These are phyloP conservation scores for Acacia melanoxylon DNA, from an alignment of 306 rosid genomes.

Conservation along the genomic window DNA sequence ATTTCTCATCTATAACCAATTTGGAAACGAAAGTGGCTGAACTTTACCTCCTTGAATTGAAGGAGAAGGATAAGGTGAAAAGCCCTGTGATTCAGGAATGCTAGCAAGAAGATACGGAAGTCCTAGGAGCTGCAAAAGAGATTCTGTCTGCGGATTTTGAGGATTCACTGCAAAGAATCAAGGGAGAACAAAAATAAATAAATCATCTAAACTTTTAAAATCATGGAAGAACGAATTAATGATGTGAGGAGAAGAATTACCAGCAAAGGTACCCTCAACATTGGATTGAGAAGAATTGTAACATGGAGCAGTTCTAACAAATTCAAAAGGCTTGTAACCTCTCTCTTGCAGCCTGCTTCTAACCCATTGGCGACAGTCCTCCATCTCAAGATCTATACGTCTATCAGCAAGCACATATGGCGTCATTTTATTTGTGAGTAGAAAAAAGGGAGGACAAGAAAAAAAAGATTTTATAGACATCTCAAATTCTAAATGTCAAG, in stretches of 20 bases:
- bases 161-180: conserved; percentile 47
- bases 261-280: conserved; percentile 32
- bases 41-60: conserved; percentile 52
- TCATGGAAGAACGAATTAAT: conserved; percentile 18
- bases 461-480: not conserved
- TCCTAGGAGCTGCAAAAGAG: conserved; percentile 75
- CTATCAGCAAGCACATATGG: conserved; percentile 44
- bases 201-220: conserved; percentile 2
- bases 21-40: not conserved
- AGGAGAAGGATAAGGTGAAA: conserved; percentile 45
- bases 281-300: conserved; percentile 60
- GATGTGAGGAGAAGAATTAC: conserved; percentile 38
- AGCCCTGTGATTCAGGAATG: conserved; percentile 43
- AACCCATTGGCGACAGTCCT: conserved; percentile 77
- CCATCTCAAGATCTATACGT: conserved; percentile 45
- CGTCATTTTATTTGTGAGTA: conserved; percentile 19
- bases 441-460: not conserved
- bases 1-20: conserved; percentile 9
- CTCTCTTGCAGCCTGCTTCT: conserved; percentile 63
- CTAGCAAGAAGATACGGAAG: conserved; percentile 87
- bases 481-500: conserved; percentile 17
- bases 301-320: conserved; percentile 70
- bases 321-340: conserved; percentile 78
- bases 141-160: conserved; percentile 86
- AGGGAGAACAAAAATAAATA: not conserved